Percentiles rank a stretch among this genome's conserved stretches.
These are phyloP conservation scores for Pichia inconspicua DNA, from an alignment of 1,139 yeast species.

Conservation along the genomic window DNA sequence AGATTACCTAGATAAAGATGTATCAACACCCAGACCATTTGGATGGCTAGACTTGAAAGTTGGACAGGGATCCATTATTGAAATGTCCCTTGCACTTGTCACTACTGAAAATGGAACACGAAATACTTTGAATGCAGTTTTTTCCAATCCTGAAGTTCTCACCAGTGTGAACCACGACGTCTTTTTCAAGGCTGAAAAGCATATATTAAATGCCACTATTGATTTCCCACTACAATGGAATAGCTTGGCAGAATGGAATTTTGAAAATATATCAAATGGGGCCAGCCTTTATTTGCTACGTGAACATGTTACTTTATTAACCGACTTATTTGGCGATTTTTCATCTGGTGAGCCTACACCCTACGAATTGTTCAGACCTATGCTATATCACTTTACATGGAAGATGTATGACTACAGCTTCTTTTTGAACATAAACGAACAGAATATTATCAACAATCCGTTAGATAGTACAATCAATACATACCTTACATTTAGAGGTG, in stretches of 20 bases:
- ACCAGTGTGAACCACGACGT: slow-evolving; percentile 88
- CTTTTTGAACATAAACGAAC: slow-evolving; percentile 74
- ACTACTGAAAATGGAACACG: slow-evolving; percentile 54
- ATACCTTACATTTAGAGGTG: slow-evolving; percentile 67
- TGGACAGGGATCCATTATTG: slow-evolving; percentile 43
- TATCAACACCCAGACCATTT: slow-evolving; percentile 46
- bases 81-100: slow-evolving; percentile 42
- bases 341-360: slow-evolving; percentile 64
- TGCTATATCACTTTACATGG: slow-evolving; percentile 58
- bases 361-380: slow-evolving; percentile 71
- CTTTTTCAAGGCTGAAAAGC: slow-evolving; percentile 55
- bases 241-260: slow-evolving; percentile 62
- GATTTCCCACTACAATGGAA: slow-evolving; percentile 80
- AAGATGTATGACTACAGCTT: slow-evolving; percentile 46
- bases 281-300: slow-evolving; percentile 62
- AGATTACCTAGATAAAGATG: slow-evolving; percentile 10
- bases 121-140: slow-evolving; percentile 41
- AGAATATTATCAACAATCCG: slow-evolving; percentile 82
- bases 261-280: slow-evolving; percentile 45
- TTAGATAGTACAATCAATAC: slow-evolving; percentile 75
- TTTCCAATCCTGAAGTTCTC: slow-evolving; percentile 56
- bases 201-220: slow-evolving; percentile 47
- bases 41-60: slow-evolving; percentile 86
- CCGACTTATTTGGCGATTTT: slow-evolving; percentile 73
- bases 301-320: slow-evolving; percentile 71